These are phyloP conservation scores for Solanum arcanum DNA, from an alignment of 257 asterid species.

Conservation along the genomic window DNA sequence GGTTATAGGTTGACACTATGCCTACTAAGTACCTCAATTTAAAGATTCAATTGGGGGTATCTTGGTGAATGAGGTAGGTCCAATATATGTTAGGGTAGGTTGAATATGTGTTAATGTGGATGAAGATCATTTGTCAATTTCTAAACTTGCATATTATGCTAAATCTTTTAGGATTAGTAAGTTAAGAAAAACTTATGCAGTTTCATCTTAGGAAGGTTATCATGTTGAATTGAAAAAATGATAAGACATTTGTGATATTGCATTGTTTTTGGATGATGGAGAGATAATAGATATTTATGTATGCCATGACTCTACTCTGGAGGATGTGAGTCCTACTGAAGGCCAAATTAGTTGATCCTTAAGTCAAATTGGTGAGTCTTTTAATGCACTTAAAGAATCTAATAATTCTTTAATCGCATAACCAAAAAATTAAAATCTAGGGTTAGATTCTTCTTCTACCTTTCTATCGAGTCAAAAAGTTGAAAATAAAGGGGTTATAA, in stretches of 20 bases:
- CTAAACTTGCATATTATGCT: neutral
- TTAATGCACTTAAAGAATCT: neutral
- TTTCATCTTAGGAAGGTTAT: neutral
- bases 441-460: too few relatives aligned
- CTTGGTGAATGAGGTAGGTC: neutral
- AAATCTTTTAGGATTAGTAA: neutral
- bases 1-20: neutral
- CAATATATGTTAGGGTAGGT: neutral
- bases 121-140: neutral
- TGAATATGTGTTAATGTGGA: neutral
- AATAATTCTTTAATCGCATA: neutral
- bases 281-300: neutral
- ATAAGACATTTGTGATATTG: neutral
- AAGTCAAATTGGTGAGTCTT: neutral
- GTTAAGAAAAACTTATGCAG: neutral
- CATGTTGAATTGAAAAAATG: neutral
- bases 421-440: too few relatives aligned
- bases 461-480: neutral
- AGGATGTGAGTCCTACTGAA: neutral
- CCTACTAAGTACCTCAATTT: neutral
- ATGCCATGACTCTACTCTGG: neutral
- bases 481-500: too few relatives aligned
- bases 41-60: neutral
- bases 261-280: neutral
- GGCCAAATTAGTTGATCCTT: neutral